Base-by-base conservation (phyloP, 441 rosid genomes). In the Omphalea diandra region DNA sequence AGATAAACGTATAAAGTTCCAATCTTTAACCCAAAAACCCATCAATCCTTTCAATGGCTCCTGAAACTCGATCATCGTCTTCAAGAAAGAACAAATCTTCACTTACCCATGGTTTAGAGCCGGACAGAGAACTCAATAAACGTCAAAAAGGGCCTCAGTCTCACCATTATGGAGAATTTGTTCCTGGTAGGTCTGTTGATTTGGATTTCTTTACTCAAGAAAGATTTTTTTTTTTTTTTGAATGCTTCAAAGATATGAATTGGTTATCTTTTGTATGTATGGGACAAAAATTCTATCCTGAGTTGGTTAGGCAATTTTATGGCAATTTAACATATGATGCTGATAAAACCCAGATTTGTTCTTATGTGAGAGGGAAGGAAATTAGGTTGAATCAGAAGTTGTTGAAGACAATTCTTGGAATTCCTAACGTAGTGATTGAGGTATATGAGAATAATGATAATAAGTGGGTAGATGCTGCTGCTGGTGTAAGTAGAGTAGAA, bases 301-400 rank as follows among this genome's bases (percentile, higher is more conserved):
- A 65, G 29, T 65, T 65, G 20, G 69, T 22, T 46, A 65, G 59
- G 20, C 44, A 49, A n/a, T 65, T 65, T 49, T 65, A 50, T 50
- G 46, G 44, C 7, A 65, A 65, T 47, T 33, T 65, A 33, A 32
- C 59, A 11, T 65, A 33, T 50, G 59, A 65, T 65, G 43, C 57
- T 32, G 7, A 65, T 50, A 65, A 65, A 33, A 50, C 33, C 20
- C 33, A 49, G 27, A 32, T 65, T 20, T 33, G 27, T 50, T 50
- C 69, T 50, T 35, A 9, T 35, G 69, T 65, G 26, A 65, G 33
- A 32, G 69, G 69, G 20, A 65, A 65, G 9, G 69, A 65, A 65
- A 65, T 65, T 2, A 50, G 5, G 10, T 52, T 50, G 58, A 35
- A 65, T 65, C 47, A 65, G 11, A 35, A 20, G n/a, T 12, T 3